phyloP scores from a whole-genome alignment of 805 yeast genomes.

The Soucietia sequanensis region DNA sequence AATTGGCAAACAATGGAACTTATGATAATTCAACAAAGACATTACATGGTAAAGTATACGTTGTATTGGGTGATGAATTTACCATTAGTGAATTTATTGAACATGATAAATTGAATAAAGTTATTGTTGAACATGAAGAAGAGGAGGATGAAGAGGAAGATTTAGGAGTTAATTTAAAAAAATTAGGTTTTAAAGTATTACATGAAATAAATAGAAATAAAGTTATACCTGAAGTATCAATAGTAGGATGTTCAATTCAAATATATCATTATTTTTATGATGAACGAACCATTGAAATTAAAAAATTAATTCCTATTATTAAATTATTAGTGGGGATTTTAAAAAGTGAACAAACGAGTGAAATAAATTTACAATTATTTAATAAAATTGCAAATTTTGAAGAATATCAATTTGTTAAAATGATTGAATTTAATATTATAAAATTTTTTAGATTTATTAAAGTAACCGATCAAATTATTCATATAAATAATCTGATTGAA shows the following conservation, averaged over 20 bases:
- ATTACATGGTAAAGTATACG: constrained; percentile 37
- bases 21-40: constrained; percentile 10
- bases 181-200: constrained; percentile 53
- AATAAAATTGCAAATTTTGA: constrained; percentile 13
- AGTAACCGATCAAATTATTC: constrained; percentile 22
- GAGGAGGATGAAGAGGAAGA: constrained; percentile 10
- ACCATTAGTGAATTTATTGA: constrained; percentile 25
- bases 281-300: constrained; percentile 14
- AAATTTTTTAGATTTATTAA: constrained; percentile 27
- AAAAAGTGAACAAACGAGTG: constrained; percentile 17
- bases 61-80: constrained; percentile 34
- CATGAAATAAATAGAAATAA: constrained; percentile 51
- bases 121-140: constrained; percentile 5
- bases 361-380: constrained; percentile 22
- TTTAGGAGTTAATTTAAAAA: constrained; percentile 34
- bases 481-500: constrained; percentile 50
- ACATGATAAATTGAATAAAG: constrained; percentile 7
- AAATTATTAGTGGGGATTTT: constrained; percentile 21
- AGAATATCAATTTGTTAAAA: constrained; percentile 20
- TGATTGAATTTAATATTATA: constrained; percentile 24
- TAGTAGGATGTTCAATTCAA: constrained; percentile 48
- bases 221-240: constrained; percentile 52
- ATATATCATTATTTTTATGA: constrained; percentile 25
- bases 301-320: constrained; percentile 29
- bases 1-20: constrained; percentile 4